These are phyloP conservation scores for Ceratobasidium sp. DNA, from an alignment of 1,284 basidiomycete species.

Conservation along the genomic window DNA sequence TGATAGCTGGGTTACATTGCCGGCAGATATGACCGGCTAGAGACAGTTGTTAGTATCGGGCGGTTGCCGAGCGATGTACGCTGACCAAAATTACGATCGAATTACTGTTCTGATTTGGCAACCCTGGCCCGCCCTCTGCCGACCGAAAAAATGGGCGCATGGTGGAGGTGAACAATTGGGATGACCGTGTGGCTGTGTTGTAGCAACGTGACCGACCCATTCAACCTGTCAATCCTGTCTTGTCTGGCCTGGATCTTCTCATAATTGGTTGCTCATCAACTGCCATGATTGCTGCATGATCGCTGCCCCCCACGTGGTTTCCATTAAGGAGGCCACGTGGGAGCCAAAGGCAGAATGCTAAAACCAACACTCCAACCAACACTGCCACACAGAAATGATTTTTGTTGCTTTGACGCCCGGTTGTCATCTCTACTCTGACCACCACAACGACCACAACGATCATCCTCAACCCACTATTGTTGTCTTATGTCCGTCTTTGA, in stretches of 20 bases:
- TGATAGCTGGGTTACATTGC: slow-evolving; percentile 32
- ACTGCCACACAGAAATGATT: background rate
- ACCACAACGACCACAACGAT: slow-evolving; percentile 27
- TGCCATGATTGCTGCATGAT: no score
- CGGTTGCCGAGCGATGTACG: background rate
- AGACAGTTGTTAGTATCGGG: background rate
- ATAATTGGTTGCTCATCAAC: no score
- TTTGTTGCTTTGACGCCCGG: slow-evolving; percentile 42
- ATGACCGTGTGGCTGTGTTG: slow-evolving; percentile 7
- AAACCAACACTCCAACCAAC: no score
- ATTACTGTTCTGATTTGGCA: background rate
- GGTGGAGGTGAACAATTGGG: slow-evolving; percentile 22
- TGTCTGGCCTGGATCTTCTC: no score
- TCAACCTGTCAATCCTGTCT: no score
- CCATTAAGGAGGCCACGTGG: slow-evolving; percentile 41
- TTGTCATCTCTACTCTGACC: slow-evolving; percentile 42
- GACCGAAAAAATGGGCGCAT: slow-evolving; percentile 40
- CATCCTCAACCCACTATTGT: slow-evolving; percentile 18
- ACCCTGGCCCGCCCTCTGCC: slow-evolving; percentile 19
- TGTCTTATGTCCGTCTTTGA: slow-evolving; percentile 38
- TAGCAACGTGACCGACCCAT: background rate
- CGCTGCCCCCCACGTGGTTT: slow-evolving; percentile 26
- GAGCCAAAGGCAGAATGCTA: slow-evolving; percentile 30
- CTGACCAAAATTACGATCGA: slow-evolving; percentile 25
- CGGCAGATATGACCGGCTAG: slow-evolving; percentile 39